A percentile compares a stretch with the other conserved stretches of the same genome.
These are phyloP conservation scores for Globisporangium emineosum DNA, from an alignment of 352 stramenopile species.

Conservation along the genomic window DNA sequence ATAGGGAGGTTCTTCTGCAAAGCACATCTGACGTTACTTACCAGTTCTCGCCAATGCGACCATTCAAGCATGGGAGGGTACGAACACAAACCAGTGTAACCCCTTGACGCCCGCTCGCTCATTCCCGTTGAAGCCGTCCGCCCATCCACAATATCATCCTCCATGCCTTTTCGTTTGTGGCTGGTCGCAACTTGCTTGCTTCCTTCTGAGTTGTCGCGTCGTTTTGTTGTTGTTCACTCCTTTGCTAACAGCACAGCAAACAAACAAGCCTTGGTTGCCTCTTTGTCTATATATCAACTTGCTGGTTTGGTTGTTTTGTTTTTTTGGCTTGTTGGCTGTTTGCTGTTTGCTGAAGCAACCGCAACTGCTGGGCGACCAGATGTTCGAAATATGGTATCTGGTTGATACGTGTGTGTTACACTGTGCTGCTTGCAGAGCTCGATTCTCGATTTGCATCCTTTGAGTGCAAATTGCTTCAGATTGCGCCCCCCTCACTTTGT, in stretches of 20 bases:
- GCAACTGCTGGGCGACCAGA: too few relatives aligned
- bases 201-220: neutral
- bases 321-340: too few relatives aligned
- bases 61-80: neutral
- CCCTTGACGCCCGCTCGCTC: neutral
- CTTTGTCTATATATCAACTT: neutral
- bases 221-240: neutral
- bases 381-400: too few relatives aligned
- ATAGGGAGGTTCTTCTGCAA: too few relatives aligned
- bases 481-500: neutral
- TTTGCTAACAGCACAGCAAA: neutral
- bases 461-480: too few relatives aligned
- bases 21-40: too few relatives aligned
- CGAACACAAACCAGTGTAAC: neutral
- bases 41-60: neutral
- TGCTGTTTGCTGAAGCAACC: too few relatives aligned
- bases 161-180: neutral
- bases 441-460: too few relatives aligned
- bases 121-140: neutral
- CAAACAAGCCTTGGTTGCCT: neutral
- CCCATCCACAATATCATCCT: constrained; percentile 1
- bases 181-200: neutral
- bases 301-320: neutral
- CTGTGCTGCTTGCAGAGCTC: too few relatives aligned
- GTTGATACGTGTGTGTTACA: too few relatives aligned